These are phyloP conservation scores for Yamadazyma triangularis DNA, from an alignment of 1,139 yeast genomes.

Conservation along the genomic window DNA sequence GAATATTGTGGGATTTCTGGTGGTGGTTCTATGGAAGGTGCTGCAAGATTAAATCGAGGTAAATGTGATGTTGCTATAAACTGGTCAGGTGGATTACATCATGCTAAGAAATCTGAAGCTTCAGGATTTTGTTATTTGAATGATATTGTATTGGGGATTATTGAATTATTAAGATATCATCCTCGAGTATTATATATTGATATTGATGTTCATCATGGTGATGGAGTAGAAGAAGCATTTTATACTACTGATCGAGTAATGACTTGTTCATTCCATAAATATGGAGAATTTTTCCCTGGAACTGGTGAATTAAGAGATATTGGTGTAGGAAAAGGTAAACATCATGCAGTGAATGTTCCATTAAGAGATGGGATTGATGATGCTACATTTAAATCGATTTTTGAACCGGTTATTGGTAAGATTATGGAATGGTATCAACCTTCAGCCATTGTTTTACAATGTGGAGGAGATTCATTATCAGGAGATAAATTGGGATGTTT, in stretches of 20 bases:
- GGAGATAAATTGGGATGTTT: conserved; percentile 93
- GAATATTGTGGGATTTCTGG: conserved; percentile 84
- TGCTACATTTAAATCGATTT: conserved; percentile 79
- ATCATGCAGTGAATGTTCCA: conserved; percentile 90
- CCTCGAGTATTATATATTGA: conserved; percentile 60
- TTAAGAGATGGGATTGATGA: conserved; percentile 94
- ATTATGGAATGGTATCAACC: conserved; percentile 93
- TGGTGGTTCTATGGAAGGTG: conserved; percentile 92
- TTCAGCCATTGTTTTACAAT: conserved; percentile 88
- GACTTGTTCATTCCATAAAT: conserved; percentile 62
- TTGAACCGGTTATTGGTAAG: conserved; percentile 81
- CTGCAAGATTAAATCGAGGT: conserved; percentile 75
- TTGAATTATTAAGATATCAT: conserved; percentile 38
- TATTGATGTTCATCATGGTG: conserved; percentile 75
- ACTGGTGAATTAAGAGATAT: conserved; percentile 71
- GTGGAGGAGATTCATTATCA: conserved; percentile 96
- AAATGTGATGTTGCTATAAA: conserved; percentile 63
- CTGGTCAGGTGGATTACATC: conserved; percentile 84
- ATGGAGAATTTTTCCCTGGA: conserved; percentile 74
- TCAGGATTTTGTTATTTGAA: conserved; percentile 75
- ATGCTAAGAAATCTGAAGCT: conserved; percentile 51
- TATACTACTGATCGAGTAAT: conserved; percentile 50
- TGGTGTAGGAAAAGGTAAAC: conserved; percentile 84
- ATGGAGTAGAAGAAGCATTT: conserved; percentile 72
- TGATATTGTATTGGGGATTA: conserved; percentile 58